phyloP scores from a whole-genome alignment of 495 filamentous ascomycete genomes.

The Aspergillus bridgeri region DNA sequence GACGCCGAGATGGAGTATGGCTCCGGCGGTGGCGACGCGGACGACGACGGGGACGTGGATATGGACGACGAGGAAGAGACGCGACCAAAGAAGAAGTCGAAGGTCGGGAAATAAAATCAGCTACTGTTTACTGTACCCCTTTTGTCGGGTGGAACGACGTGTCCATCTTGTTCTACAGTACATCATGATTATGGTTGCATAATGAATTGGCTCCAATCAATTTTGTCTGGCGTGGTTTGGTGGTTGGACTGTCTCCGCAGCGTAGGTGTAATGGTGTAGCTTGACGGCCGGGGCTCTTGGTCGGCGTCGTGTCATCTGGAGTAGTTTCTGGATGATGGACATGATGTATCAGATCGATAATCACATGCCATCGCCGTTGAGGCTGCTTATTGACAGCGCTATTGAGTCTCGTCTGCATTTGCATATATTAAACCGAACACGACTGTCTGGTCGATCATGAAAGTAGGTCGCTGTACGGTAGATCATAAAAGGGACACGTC shows the following conservation, averaged over 20 bases:
- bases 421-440: background rate
- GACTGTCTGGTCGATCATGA: background rate
- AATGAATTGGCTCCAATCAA: conserved; percentile 14
- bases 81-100: conserved; percentile 70
- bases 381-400: conserved; percentile 15
- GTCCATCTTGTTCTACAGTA: background rate
- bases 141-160: background rate
- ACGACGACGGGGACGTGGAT: conserved; percentile 46
- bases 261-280: too few species aligned
- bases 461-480: background rate
- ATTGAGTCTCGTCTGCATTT: conserved; percentile 11
- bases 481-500: background rate
- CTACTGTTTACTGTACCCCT: background rate
- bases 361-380: conserved; percentile 7
- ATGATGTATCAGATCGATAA: conserved; percentile 11
- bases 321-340: too few species aligned
- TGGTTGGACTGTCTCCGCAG: background rate
- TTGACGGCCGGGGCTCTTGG: too few species aligned
- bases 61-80: conserved; percentile 26
- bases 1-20: conserved; percentile 63
- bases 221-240: conserved; percentile 14
- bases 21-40: conserved; percentile 49
- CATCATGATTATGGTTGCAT: conserved; percentile 5
- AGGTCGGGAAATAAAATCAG: conserved; percentile 38
- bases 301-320: too few species aligned